Evolutionary conservation across 768 basidiomycete species (phyloP), one percentile per base, ranked within the genome.

Genomic region (Harrya chromipes): DNA sequence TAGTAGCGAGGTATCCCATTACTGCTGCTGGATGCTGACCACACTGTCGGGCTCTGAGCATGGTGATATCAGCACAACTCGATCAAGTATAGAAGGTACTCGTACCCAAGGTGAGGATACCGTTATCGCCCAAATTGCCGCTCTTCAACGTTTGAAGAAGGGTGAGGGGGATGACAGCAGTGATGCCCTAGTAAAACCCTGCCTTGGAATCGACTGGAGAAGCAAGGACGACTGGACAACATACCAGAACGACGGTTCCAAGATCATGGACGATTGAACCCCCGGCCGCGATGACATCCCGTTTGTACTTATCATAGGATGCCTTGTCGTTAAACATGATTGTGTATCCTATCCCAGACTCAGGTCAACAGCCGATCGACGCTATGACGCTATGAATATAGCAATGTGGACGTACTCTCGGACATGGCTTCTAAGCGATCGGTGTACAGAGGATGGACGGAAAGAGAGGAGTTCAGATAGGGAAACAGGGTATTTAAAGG

Each of bases 81-180:
- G 5, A 27, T 4, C 2, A 23, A 35, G 7, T 31, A 5, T 41
- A 11, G 23, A 9, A 47, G 16, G 3, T 16, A 35, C 29, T 11
- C 49, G 17, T 44, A 65, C 60, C 62, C 14, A 63, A 21, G 29
- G 8, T 29, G 7, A 0, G 3, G 39, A 63, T 63, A 26, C 60
- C 63, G 7, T 2, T 49, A 2, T 23, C 19, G 10, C 0, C 14
- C 8, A 62, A 26, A 46, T 4, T 35, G 0, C 14, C 14, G 14
- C 42, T 13, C 8, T 0, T 2, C 2, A 62, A 40, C 20, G 13
- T 11, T 4, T 23, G 0, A 21, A 47, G 44, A 13, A 53, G 1
- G 14, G 19, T 1, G 0, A 11, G 12, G 5, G 63, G 47, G 4
- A 63, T 50, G 37, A 10, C 13, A n/a, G 57, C 63, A 1, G 50